Evolutionary conservation across 129 eudicot species (phyloP).

Genomic region (Tanacetum coccineum): DNA sequence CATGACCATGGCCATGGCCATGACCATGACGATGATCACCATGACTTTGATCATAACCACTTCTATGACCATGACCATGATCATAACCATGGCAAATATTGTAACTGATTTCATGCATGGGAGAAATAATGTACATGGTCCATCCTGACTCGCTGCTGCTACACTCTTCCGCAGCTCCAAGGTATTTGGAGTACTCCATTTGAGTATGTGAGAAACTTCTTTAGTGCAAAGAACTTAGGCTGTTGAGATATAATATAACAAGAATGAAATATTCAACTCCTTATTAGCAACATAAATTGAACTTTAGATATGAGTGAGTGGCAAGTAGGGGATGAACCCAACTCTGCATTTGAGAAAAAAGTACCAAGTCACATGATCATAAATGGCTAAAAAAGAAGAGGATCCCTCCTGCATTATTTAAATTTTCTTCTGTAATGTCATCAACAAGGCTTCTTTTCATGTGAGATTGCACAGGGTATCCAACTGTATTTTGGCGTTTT

Average conservation of each 20-base stretch:
- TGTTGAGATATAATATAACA: background rate
- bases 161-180: constrained; percentile 54
- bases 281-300: constrained; percentile 34
- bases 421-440: constrained; percentile 39
- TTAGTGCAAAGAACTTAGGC: constrained; percentile 10
- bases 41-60: constrained; percentile 1
- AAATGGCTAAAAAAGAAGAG: constrained; percentile 48
- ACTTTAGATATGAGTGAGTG: constrained; percentile 26
- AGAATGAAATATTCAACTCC: constrained; percentile 9
- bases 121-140: constrained; percentile 71
- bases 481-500: constrained; percentile 72
- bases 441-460: constrained; percentile 63
- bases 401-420: constrained; percentile 36
- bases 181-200: constrained; percentile 47
- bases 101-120: constrained; percentile 33
- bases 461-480: constrained; percentile 61
- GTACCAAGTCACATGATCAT: constrained; percentile 51
- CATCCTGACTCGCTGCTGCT: constrained; percentile 92
- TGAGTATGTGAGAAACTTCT: background rate
- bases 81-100: constrained; percentile 19
- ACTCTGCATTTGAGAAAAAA: constrained; percentile 47
- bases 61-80: constrained; percentile 13
- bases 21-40: too few relatives aligned
- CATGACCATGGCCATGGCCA: constrained; percentile 14
- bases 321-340: constrained; percentile 42